Base-by-base conservation (phyloP, 2,329 filamentous ascomycete species). In the Graphilbum ipis-grandicollis region DNA sequence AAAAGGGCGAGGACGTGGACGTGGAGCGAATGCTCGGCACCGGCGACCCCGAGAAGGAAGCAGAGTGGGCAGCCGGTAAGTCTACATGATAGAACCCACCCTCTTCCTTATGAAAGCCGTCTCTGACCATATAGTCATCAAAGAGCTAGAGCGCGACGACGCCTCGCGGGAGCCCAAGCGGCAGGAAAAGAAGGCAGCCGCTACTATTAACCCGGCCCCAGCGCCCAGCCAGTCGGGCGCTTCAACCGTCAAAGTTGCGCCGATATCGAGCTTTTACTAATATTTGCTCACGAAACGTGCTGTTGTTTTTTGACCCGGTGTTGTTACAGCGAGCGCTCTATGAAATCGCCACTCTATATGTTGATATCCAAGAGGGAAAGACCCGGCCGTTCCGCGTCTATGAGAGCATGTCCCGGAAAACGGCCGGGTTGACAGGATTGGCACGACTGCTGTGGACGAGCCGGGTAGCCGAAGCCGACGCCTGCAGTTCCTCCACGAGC, bases 31-130 rank as follows among this genome's bases (percentile, higher is more conserved):
- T 75, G 29, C 56, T 98, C 35, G 88, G 90, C 4, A 81, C 82
- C 0, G 85, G 84, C 0, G 73, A 90, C 49, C 59, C 68, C 31
- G 67, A 68, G 45, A 72, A 71, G 51, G 90, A 98, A 57, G 62
- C 67, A 43, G 82, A 85, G 48, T 98, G 90, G 92, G 80, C 88
- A 56, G 76, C 92, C 53, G 73, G 83, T 80, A 26, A 38, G 40
- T 17, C n/a, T 5, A 5, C 21, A 23, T 10, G 21, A 10, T 10
- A 23, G 21, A 5, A n/a, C n/a, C n/a, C n/a, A n/a, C n/a, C n/a
- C n/a, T n/a, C n/a, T n/a, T n/a, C n/a, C n/a, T n/a, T n/a, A n/a
- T n/a, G n/a, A n/a, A n/a, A n/a, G n/a, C n/a, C n/a, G n/a, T n/a
- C n/a, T n/a, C n/a, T n/a, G n/a, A n/a, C n/a, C n/a, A n/a, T n/a